Evolutionary conservation across 2,329 filamentous ascomycete genomes (phyloP).

Genomic region (Ceratocystis cacaofunesta): DNA sequence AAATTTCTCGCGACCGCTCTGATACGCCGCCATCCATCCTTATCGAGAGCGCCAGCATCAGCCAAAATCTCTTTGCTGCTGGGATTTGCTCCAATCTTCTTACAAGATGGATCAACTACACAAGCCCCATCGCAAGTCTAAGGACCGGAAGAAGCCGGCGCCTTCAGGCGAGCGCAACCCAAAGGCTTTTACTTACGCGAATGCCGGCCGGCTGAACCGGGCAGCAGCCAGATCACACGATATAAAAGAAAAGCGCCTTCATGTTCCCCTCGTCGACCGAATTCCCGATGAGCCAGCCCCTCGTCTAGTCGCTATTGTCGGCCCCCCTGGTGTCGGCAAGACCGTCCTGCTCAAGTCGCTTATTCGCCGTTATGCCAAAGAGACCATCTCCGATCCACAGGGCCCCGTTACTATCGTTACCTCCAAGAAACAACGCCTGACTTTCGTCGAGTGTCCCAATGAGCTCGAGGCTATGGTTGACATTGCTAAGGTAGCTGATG

Average conservation of each 20-base stretch:
- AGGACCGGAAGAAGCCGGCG: constrained; percentile 53
- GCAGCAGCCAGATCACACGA: constrained; percentile 59
- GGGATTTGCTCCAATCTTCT: neutral
- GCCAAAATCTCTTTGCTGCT: neutral
- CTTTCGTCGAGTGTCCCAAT: constrained; percentile 95
- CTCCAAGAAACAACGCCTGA: constrained; percentile 85
- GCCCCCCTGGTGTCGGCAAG: constrained; percentile 88
- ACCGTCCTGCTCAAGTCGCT: constrained; percentile 91
- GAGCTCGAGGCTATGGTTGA: constrained; percentile 95
- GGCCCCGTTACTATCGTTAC: constrained; percentile 93
- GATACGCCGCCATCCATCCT: no score
- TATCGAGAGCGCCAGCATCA: neutral
- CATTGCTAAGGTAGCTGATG: constrained; percentile 91
- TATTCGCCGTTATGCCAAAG: constrained; percentile 87
- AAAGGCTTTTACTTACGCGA: constrained; percentile 77
- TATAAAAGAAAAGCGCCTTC: constrained; percentile 88
- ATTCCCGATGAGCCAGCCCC: constrained; percentile 91
- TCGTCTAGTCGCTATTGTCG: constrained; percentile 83
- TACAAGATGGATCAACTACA: constrained; percentile 70
- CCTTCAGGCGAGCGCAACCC: constrained; percentile 58
- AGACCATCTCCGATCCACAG: constrained; percentile 75
- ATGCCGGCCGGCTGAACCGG: constrained; percentile 65
- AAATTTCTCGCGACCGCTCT: neutral
- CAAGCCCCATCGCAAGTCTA: constrained; percentile 69
- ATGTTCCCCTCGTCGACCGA: constrained; percentile 92